phyloP scores from a whole-genome alignment of 2,329 filamentous ascomycete genomes.

The Thyridium curvatum region DNA sequence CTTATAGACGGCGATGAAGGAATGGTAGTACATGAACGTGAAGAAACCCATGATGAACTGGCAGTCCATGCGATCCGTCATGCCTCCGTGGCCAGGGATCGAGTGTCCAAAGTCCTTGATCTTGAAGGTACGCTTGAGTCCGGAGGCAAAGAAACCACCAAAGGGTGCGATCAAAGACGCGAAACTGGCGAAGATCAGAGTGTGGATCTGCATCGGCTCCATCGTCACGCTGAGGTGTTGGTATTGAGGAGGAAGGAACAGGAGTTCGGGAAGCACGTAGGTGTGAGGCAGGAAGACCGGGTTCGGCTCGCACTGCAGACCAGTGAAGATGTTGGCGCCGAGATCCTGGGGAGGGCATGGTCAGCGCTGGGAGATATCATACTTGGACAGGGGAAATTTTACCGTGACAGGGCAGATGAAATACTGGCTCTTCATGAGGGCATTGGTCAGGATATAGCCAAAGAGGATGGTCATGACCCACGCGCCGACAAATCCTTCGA shows the following conservation, averaged over 20 bases:
- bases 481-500: slow-evolving; percentile 92
- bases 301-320: slow-evolving; percentile 84
- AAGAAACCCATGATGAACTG: slow-evolving; percentile 99
- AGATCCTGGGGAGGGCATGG: slow-evolving; percentile 54
- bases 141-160: slow-evolving; percentile 96
- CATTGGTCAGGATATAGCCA: slow-evolving; percentile 72
- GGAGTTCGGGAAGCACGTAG: slow-evolving; percentile 67
- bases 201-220: slow-evolving; percentile 89
- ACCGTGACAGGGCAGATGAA: slow-evolving; percentile 96
- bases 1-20: slow-evolving; percentile 88
- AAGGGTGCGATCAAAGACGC: slow-evolving; percentile 96
- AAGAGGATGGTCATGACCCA: slow-evolving; percentile 94
- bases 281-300: slow-evolving; percentile 79
- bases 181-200: slow-evolving; percentile 84
- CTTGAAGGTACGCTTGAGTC: slow-evolving; percentile 97
- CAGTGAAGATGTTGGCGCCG: slow-evolving; percentile 86
- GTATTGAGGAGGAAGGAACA: slow-evolving; percentile 55
- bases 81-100: slow-evolving; percentile 94
- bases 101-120: slow-evolving; percentile 99
- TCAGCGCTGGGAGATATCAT: too few species aligned
- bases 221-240: slow-evolving; percentile 61
- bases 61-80: slow-evolving; percentile 98
- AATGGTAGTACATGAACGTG: slow-evolving; percentile 96
- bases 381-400: slow-evolving; percentile 21
- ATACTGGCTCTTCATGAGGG: slow-evolving; percentile 88